Percentiles rank a stretch among this genome's conserved stretches.
phyloP scores from a whole-genome alignment of 2,329 filamentous ascomycete species.

The Septoria linicola region DNA sequence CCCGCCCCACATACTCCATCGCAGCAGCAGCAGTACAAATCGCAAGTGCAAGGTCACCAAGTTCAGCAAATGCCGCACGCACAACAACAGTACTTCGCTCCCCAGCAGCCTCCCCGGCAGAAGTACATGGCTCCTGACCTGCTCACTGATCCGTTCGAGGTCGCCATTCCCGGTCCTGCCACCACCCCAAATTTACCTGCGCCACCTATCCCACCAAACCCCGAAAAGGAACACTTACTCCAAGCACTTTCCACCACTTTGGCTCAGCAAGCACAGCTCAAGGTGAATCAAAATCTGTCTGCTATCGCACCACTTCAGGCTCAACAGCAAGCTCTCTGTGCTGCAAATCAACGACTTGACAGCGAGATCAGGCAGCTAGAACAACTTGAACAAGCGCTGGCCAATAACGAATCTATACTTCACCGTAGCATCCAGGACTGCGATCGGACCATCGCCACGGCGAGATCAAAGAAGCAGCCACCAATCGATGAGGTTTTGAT shows the following conservation, averaged over 20 bases:
- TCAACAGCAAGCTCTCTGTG: slow-evolving; percentile 74
- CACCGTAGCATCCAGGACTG: slow-evolving; percentile 75
- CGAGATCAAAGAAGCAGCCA: slow-evolving; percentile 67
- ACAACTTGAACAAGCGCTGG: slow-evolving; percentile 67
- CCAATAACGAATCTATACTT: slow-evolving; percentile 75
- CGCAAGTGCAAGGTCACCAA: slow-evolving; percentile 17
- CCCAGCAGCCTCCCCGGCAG: slow-evolving; percentile 20
- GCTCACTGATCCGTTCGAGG: slow-evolving; percentile 62
- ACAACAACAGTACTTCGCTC: slow-evolving; percentile 16
- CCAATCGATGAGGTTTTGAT: slow-evolving; percentile 87
- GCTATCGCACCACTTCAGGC: slow-evolving; percentile 73
- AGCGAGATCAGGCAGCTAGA: slow-evolving; percentile 70
- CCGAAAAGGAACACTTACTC: slow-evolving; percentile 86
- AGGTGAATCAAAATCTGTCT: slow-evolving; percentile 68
- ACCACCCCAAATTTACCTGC: slow-evolving; percentile 53
- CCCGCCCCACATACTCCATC: slow-evolving; percentile 11
- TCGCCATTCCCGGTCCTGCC: slow-evolving; percentile 56
- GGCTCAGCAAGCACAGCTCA: slow-evolving; percentile 65
- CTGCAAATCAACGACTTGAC: slow-evolving; percentile 68
- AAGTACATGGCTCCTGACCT: slow-evolving; percentile 53
- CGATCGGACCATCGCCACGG: slow-evolving; percentile 72
- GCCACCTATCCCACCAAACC: slow-evolving; percentile 90
- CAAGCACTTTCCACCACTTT: slow-evolving; percentile 71
- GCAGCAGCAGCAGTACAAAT: slow-evolving; percentile 14
- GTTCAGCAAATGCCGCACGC: slow-evolving; percentile 20